Evolutionary conservation across 83 land plant genomes (phyloP), one percentile per base, ranked within the genome.

Genomic region (Thuja plicata): DNA sequence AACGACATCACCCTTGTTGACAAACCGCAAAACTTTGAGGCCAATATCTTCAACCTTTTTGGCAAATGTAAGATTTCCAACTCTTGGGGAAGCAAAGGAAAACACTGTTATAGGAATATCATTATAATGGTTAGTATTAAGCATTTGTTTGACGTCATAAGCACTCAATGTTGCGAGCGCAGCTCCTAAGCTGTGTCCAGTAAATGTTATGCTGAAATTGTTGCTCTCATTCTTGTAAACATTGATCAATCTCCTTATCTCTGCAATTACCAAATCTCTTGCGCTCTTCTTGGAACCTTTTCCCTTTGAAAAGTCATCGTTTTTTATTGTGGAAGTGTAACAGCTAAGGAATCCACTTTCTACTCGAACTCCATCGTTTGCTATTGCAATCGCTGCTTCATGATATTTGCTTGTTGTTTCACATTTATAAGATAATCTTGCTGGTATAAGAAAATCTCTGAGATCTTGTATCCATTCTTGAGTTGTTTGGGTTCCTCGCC

Each of bases 401-500:
- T 24, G 78, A 0, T 74, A 13, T 74, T 74, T n/a, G 37, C 15
- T 11, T 30, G 3, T 74, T 62, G 9, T 62, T 62, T 62, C 70
- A 62, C 70, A 62, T 24, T 9, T 32, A 32, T 90, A 11, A 21
- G 37, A 9, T 86, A 89, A 85, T 66, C 89, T 38, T 84, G 93
- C 92, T 19, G 92, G 76, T 8, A 78, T 27, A 19, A 94, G 91
- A 46, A 89, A 91, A 86, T 92, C 93, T 66, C 85, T 93, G 55
- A 96, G 87, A 37, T 96, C 95, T 37, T 79, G 83, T 12, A 96
- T 78, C 98, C 96, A 95, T 88, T 96, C 95, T n/a, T 90, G 90
- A 70, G 87, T 85, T 6, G 98, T 95, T 27, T 94, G 94, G n/a
- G 98, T 95, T 66, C 96, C 98, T 12, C 98, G 86, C 95, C 95